Evolutionary conservation across 352 stramenopile species (phyloP), one percentile per base, ranked within the genome.

Genomic region (Phytopythium delawarense): DNA sequence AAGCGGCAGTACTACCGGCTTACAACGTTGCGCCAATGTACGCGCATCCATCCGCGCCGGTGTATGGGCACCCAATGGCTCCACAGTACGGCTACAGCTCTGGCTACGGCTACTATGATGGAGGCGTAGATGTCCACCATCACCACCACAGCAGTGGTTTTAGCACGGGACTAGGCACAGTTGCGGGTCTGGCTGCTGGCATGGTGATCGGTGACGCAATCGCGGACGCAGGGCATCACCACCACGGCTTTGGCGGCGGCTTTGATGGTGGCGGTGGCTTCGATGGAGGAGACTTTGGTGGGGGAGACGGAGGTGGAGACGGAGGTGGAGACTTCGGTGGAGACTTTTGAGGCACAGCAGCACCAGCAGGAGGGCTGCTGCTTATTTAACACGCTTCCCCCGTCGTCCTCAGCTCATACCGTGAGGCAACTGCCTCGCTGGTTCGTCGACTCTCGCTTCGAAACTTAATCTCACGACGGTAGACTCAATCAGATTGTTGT

Each of bases 251-350:
- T 42, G 51, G 21, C 20, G 52, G 61, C 25, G 57, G 58, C 4
- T 71, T 69, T 54, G 46, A 40, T 35, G 65, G 64, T 28, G 66
- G 63, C 21, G 56, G 56, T 9, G 67, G 70, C n/a, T 61, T 51
- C 1, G 67, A 54, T 49, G 67, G 64, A 46, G 46, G 59, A 28
- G 62, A 62, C 30, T 52, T 34, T 20, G 46, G 23, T n/a, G 44
- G 44, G n/a, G n/a, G n/a, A n/a, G n/a, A n/a, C n/a, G n/a, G n/a
- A n/a, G 11, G 39, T 3, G 4, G 39, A 16, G 68, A 61, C 59
- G 63, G 63, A 34, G 68, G 61, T 20, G 65, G 71, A 23, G 65
- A 72, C 35, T 75, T 70, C n/a, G 65, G 69, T 16, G 69, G 69
- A 7, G 69, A 75, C 20, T 75, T 75, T 39, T 75, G 66, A n/a